These are phyloP conservation scores for Hanseniaspora thailandica DNA, from an alignment of 805 yeast species.

Conservation along the genomic window DNA sequence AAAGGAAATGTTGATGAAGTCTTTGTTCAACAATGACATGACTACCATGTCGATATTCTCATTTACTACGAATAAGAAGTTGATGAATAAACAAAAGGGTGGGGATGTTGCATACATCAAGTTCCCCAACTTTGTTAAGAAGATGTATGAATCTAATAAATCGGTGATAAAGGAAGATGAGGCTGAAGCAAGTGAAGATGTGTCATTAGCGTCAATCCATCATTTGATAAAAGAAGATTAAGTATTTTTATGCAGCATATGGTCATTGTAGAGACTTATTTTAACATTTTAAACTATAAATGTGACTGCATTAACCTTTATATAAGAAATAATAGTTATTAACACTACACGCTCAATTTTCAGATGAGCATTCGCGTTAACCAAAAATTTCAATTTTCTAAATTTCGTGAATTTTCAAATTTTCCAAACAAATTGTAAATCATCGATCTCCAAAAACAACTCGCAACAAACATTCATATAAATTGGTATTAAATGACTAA, in stretches of 20 bases:
- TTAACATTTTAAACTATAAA: too few species aligned
- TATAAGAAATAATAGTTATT: too few species aligned
- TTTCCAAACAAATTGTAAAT: too few species aligned
- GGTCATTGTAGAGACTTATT: too few species aligned
- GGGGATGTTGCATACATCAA: not conserved
- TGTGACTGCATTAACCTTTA: too few species aligned
- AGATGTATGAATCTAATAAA: not conserved
- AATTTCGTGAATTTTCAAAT: too few species aligned
- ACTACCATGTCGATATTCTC: conserved; percentile 3
- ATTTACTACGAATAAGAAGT: conserved; percentile 4
- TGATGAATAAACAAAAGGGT: not conserved
- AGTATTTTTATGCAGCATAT: not conserved
- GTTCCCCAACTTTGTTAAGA: not conserved
- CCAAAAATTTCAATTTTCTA: too few species aligned
- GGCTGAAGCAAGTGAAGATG: not conserved
- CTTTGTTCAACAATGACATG: not conserved
- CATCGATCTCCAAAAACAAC: too few species aligned
- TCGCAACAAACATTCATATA: too few species aligned
- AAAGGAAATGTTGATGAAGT: not conserved
- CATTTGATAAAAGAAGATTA: not conserved
- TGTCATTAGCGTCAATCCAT: not conserved
- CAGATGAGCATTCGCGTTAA: too few species aligned
- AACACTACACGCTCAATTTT: too few species aligned
- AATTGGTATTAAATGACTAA: not conserved
- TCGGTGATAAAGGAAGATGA: not conserved